Conservation (phyloP, 2,329 filamentous ascomycete genomes). For the Teratosphaeria gauchensis region DNA sequence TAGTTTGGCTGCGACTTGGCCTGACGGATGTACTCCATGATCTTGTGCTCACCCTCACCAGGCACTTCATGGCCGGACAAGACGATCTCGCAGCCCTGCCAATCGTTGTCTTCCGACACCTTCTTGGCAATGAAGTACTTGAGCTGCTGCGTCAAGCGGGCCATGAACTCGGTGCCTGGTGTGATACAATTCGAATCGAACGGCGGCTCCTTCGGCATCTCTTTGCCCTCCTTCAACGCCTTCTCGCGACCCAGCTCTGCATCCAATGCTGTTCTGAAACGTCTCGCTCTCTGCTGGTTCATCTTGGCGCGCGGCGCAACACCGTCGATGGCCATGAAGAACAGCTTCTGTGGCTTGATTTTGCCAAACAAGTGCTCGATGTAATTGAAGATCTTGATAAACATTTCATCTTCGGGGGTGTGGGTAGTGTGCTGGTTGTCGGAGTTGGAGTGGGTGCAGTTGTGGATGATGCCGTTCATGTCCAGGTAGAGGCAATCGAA, state of each 20-base stretch:
- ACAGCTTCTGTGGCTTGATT: slow-evolving; percentile 95
- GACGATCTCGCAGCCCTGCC: slow-evolving; percentile 94
- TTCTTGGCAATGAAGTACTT: slow-evolving; percentile 99
- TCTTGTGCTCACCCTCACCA: slow-evolving; percentile 97
- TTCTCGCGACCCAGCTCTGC: slow-evolving; percentile 84
- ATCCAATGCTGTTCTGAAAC: slow-evolving; percentile 90
- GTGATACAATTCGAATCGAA: slow-evolving; percentile 99
- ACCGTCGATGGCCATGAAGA: slow-evolving; percentile 99
- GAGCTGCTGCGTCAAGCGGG: slow-evolving; percentile 82
- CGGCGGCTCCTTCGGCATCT: slow-evolving; percentile 88
- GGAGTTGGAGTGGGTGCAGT: slow-evolving; percentile 95
- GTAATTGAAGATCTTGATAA: slow-evolving; percentile 99
- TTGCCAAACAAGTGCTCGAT: slow-evolving; percentile 98
- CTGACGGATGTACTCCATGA: slow-evolving; percentile 99
- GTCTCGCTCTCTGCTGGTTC: slow-evolving; percentile 94
- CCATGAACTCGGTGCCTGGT: slow-evolving; percentile 96
- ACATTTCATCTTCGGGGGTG: slow-evolving; percentile 97
- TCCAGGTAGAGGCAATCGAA: slow-evolving; percentile 96
- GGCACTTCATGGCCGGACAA: slow-evolving; percentile 96
- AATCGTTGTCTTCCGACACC: slow-evolving; percentile 90
- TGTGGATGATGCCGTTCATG: slow-evolving; percentile 99
- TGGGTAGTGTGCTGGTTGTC: slow-evolving; percentile 87
- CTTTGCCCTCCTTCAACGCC: slow-evolving; percentile 76
- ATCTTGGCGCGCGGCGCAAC: slow-evolving; percentile 97
- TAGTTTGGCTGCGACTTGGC: slow-evolving; percentile 92